Conservation (phyloP, 768 basidiomycete species). For the Auriculariales sp. region DNA sequence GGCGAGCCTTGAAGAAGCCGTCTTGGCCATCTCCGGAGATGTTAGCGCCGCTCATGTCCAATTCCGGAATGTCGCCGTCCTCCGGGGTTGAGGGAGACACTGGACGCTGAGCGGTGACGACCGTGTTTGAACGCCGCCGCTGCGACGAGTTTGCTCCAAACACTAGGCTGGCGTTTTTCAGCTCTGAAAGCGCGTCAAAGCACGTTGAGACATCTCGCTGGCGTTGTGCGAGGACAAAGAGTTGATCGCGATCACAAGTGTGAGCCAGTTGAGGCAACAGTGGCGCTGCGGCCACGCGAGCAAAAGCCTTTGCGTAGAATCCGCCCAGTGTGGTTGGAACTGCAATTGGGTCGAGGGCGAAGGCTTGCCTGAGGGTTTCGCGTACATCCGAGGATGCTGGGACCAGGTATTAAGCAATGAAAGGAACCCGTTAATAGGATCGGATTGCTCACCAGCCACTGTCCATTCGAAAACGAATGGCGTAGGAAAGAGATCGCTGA, state of each 20-base stretch:
- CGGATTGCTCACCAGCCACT: no score
- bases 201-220: background rate
- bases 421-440: no score
- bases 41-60: no score
- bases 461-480: no score
- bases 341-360: background rate
- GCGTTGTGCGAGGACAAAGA: background rate
- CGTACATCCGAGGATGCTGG: no score
- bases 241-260: background rate
- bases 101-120: background rate
- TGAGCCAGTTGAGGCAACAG: background rate
- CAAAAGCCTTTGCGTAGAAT: background rate
- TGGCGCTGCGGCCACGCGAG: background rate
- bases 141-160: no score
- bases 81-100: background rate
- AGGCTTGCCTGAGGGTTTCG: background rate
- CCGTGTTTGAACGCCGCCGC: no score
- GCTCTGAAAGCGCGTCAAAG: background rate
- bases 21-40: background rate
- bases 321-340: background rate
- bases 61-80: no score
- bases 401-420: no score
- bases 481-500: no score
- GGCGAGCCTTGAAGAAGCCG: constrained; percentile 11
- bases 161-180: background rate